These are phyloP conservation scores for Alternaria ethzedia DNA, from an alignment of 2,329 filamentous ascomycete genomes.

Conservation along the genomic window DNA sequence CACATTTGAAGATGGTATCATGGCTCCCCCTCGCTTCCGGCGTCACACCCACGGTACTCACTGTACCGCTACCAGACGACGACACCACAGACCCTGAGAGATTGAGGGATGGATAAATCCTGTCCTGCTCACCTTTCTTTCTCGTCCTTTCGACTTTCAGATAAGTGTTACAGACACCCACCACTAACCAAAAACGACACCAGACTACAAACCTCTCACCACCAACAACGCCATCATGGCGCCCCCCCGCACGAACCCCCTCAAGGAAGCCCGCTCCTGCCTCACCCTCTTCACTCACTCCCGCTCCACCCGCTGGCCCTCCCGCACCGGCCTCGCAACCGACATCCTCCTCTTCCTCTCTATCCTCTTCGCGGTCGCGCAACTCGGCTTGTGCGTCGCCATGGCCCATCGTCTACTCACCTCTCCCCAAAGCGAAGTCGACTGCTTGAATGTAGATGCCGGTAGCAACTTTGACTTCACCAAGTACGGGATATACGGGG, in stretches of 20 bases:
- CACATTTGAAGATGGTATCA: background rate
- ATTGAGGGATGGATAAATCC: background rate
- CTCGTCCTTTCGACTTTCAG: background rate
- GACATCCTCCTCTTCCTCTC: background rate
- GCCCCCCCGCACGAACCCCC: background rate
- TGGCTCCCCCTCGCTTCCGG: background rate
- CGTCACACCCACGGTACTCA: background rate
- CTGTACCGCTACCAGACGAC: background rate
- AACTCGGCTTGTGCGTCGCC: background rate
- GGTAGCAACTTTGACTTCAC: background rate
- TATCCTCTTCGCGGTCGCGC: background rate
- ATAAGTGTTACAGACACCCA: background rate
- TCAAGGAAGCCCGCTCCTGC: background rate
- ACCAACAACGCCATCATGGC: slow-evolving; percentile 3
- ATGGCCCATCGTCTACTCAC: background rate
- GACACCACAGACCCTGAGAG: background rate
- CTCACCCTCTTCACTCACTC: background rate
- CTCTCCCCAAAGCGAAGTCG: background rate
- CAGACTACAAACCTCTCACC: background rate
- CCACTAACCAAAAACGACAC: background rate
- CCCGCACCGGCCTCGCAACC: background rate
- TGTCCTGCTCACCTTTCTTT: background rate
- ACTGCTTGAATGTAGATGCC: background rate
- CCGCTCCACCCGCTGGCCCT: slow-evolving; percentile 8
- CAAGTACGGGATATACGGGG: background rate